Base-by-base conservation (phyloP, 108 stramenopile genomes). In the Nitzschia putrida region DNA sequence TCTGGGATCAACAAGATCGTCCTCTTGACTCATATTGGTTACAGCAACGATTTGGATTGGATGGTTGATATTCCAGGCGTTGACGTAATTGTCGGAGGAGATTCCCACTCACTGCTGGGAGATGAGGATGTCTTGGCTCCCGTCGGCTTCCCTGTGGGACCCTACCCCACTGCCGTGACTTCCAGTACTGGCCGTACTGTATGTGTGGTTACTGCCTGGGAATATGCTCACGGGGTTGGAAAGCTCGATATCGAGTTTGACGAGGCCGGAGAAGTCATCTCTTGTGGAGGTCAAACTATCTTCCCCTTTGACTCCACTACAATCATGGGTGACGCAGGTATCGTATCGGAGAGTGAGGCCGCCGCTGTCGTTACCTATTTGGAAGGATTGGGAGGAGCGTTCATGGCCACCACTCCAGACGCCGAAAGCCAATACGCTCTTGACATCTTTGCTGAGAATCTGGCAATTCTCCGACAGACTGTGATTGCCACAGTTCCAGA, bases 141-240 rank as follows among this genome's bases (percentile, higher is more conserved):
- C 22, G 20, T 61, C 26, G 43, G 54, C 12, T 63, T 64, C 10
- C 41, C 63, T 60, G 29, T 12, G 12, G 71, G 71, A 42, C 10
- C 41, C 13, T 83, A 72, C 42, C 73, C 82, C 13, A 83, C 78
- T 21, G 64, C 57, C 20, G 29, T 59, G 37, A 23, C 16, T 23
- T 29, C 56, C 53, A 45, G 71, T 61, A 8, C 25, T n/a, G 34
- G 71, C n/a, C 3, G 41, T 22, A 70, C 40, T 8, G 74, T 68
- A 21, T 86, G 85, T 59, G 67, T 86, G 25, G 85, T 80, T 23
- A 69, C 70, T 39, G 79, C 79, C 12, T 86, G 81, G 79, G 81
- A 86, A 40, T 82, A 82, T 53, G 51, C 44, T 21, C 58, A 80
- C 18, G 60, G 50, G 9, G 53, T 85, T 53, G 79, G 81, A 8